Percentiles rank a stretch among this genome's conserved stretches.
phyloP scores from a whole-genome alignment of 257 asterid genomes.

The Jacaranda mimosifolia region DNA sequence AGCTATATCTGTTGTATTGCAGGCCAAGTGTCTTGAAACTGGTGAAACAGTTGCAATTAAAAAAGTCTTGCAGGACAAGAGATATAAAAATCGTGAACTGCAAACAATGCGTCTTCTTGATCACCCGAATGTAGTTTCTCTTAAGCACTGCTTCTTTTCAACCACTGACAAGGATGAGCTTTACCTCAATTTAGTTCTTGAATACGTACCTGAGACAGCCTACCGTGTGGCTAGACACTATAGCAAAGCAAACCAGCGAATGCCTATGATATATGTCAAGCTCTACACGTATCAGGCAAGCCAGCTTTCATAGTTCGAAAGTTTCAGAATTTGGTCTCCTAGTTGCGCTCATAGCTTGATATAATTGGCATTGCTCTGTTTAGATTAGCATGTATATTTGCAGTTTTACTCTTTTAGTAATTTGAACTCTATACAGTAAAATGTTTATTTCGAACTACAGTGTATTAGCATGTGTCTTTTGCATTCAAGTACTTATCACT shows the following conservation, averaged over 20 bases:
- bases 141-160: constrained; percentile 85
- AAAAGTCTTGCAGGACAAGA: constrained; percentile 83
- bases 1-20: constrained; percentile 28
- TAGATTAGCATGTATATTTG: neutral
- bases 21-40: constrained; percentile 86
- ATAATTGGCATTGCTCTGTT: neutral
- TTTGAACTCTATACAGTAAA: neutral
- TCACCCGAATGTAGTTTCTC: constrained; percentile 81
- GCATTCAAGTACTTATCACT: neutral
- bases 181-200: constrained; percentile 80
- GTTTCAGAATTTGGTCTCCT: neutral
- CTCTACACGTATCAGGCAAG: constrained; percentile 81
- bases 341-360: constrained; percentile 6
- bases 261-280: constrained; percentile 85
- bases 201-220: constrained; percentile 83
- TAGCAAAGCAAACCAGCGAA: constrained; percentile 77
- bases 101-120: constrained; percentile 87
- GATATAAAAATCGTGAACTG: constrained; percentile 81
- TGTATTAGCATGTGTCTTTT: neutral
- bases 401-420: neutral
- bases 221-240: constrained; percentile 78
- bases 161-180: constrained; percentile 85
- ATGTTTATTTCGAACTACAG: neutral
- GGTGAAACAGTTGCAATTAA: constrained; percentile 85
- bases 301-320: constrained; percentile 8